Evolutionary conservation across 441 rosid species (phyloP).

Genomic region (Syzygium syzygioides): DNA sequence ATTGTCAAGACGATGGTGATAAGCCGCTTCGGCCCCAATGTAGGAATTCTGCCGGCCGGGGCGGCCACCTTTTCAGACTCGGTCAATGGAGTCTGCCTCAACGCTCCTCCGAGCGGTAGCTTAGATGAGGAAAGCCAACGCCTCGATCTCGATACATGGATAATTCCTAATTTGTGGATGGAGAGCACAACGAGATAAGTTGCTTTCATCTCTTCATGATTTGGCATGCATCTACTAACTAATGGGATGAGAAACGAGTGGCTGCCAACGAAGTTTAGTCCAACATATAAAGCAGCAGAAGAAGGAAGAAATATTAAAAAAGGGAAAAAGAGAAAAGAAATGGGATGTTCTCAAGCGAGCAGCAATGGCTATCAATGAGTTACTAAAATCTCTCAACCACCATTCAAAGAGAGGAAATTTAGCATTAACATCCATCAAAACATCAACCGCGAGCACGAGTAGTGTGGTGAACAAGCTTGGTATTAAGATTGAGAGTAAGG

Average conservation of each 20-base stretch:
- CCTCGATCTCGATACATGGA: not conserved
- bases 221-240: not conserved
- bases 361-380: too few species aligned
- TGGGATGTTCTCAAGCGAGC: too few species aligned
- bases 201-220: not conserved
- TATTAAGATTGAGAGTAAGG: too few species aligned
- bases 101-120: not conserved
- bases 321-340: too few species aligned
- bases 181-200: not conserved
- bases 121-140: not conserved
- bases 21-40: not conserved
- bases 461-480: too few species aligned
- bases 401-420: too few species aligned
- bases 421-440: too few species aligned
- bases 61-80: not conserved
- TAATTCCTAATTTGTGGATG: not conserved
- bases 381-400: too few species aligned
- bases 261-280: not conserved
- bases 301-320: not conserved
- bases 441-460: too few species aligned
- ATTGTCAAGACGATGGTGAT: too few species aligned
- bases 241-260: not conserved
- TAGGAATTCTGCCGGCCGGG: not conserved
- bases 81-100: not conserved
- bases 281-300: not conserved